Evolutionary conservation across 2,329 filamentous ascomycete genomes (phyloP), one percentile per base, ranked within the genome.

Genomic region (Hymenoscyphus repandus): DNA sequence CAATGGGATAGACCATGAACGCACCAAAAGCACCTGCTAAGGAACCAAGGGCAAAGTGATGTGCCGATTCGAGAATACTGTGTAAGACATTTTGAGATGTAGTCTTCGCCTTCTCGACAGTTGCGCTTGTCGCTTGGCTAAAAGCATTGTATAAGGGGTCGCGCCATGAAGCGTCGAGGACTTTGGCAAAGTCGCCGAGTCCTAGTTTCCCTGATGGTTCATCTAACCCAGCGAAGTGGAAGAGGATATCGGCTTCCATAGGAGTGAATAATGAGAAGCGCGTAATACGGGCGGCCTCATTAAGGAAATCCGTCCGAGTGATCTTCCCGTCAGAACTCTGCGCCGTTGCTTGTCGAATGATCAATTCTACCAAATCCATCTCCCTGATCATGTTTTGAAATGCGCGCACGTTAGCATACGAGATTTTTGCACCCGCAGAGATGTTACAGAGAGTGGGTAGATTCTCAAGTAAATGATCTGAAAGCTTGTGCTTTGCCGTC

Each of bases 1-100:
- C 93, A 66, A 99, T 97, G 20, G 93, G 93, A 69, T 99, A 99
- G 48, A 99, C 93, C 90, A 99, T 96, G 69, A 99, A 97, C 11
- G 93, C 93, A 68, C 93, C 93, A 67, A 99, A 99, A 9, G 93
- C 93, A 71, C 93, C 93, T 6, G 93, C 93, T 60, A 96, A 61
- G 67, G 88, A 90, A 53, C 93, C 93, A 6, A 99, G 81, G 2
- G 75, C 83, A 67, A 99, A 99, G 75, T 95, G 91, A 70, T 96
- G 95, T 1, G 77, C 80, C 1, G 91, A 95, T 66, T 91, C 87
- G 12, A 88, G 70, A 31, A 90, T 66, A 49, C 80, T 74, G 56
- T 83, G 72, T 13, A 95, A 60, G 54, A 90, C 61, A 53, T 77
- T 73, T 62, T 77, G 73, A 10, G 79, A 74, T 31, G 70, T 74